phyloP scores from a whole-genome alignment of 495 filamentous ascomycete genomes.

The Cetradonia linearis region DNA sequence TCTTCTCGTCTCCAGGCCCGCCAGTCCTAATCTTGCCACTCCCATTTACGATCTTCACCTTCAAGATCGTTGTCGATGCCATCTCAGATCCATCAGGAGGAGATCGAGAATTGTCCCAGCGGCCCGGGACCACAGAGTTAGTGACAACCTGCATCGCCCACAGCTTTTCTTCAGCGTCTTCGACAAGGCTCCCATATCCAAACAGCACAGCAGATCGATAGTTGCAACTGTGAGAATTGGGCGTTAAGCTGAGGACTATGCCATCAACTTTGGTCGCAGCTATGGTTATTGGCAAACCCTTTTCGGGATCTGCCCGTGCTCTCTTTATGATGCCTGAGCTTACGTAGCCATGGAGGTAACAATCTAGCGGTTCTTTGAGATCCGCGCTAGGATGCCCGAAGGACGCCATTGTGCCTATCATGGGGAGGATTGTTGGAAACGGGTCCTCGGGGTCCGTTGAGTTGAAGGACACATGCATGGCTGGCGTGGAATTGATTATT shows the following conservation, averaged over 20 bases:
- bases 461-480: conserved; percentile 79
- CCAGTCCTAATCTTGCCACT: conserved; percentile 72
- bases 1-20: conserved; percentile 57
- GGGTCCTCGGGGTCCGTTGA: conserved; percentile 45
- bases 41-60: conserved; percentile 56
- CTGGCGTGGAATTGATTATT: conserved; percentile 65
- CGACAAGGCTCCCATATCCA: conserved; percentile 61
- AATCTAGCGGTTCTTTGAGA: conserved; percentile 56
- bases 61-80: conserved; percentile 63
- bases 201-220: conserved; percentile 77
- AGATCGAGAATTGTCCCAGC: conserved; percentile 60
- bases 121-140: conserved; percentile 54
- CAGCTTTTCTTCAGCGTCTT: conserved; percentile 58
- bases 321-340: conserved; percentile 68
- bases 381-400: conserved; percentile 53
- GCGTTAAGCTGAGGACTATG: conserved; percentile 64
- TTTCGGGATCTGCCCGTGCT: conserved; percentile 33
- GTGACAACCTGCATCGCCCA: conserved; percentile 81
- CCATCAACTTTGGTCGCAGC: conserved; percentile 64
- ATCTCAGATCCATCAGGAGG: conserved; percentile 71
- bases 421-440: conserved; percentile 71
- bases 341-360: conserved; percentile 85
- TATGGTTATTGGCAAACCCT: conserved; percentile 53
- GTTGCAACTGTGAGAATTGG: conserved; percentile 76
- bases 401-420: conserved; percentile 78